phyloP scores from a whole-genome alignment of 306 rosid genomes.

The Sindora glabra region DNA sequence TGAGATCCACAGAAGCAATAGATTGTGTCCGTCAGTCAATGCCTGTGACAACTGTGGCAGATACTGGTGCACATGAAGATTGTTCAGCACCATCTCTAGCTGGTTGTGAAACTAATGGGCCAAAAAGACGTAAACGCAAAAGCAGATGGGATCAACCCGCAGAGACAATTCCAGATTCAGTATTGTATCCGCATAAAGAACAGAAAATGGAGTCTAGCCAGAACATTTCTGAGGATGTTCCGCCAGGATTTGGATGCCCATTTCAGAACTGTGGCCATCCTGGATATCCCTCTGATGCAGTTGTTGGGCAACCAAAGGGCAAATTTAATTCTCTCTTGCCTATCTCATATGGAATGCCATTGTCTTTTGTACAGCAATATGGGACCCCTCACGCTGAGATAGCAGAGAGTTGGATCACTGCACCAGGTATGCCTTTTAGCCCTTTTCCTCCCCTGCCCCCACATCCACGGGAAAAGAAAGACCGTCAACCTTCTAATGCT shows the following conservation, averaged over 20 bases:
- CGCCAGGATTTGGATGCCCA: slow-evolving; percentile 90
- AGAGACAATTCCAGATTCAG: slow-evolving; percentile 30
- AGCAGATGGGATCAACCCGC: slow-evolving; percentile 99
- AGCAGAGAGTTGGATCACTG: slow-evolving; percentile 54
- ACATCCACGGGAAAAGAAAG: slow-evolving; percentile 41
- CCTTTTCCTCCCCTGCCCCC: slow-evolving; percentile 93
- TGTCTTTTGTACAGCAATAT: slow-evolving; percentile 48
- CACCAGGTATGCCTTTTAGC: slow-evolving; percentile 85
- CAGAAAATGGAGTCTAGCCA: slow-evolving; percentile 32
- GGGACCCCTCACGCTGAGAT: slow-evolving; percentile 56
- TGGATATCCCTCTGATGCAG: slow-evolving; percentile 27
- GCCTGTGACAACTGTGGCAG: slow-evolving; percentile 26
- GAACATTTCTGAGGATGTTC: slow-evolving; percentile 56
- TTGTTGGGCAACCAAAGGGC: slow-evolving; percentile 63
- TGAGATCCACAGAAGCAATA: slow-evolving; percentile 51
- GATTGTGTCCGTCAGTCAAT: slow-evolving; percentile 45
- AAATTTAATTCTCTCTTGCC: slow-evolving; percentile 65
- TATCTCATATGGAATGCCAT: slow-evolving; percentile 80
- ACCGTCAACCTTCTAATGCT: slow-evolving; percentile 29
- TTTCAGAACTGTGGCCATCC: slow-evolving; percentile 22
- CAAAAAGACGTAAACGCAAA: slow-evolving; percentile 73
- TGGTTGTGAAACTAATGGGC: slow-evolving; percentile 28
- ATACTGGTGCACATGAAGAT: slow-evolving; percentile 40
- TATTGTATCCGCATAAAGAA: slow-evolving; percentile 28
- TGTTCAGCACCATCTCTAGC: slow-evolving; percentile 30